Base-by-base conservation (phyloP, 148 eudicot species). In the Vaccinium myrtillus region DNA sequence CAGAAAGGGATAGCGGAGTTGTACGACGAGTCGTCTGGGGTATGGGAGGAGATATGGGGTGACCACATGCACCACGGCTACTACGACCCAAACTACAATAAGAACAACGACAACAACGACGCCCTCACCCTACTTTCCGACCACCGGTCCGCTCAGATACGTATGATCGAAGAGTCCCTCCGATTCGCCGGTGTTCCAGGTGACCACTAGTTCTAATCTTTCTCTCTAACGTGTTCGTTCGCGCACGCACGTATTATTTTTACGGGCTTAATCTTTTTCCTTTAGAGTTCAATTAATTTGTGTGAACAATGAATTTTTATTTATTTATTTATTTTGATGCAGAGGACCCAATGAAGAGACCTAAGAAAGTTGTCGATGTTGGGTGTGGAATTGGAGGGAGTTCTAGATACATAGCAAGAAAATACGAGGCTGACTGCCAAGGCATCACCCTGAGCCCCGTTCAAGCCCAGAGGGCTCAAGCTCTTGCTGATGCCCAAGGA, bases 1-100 rank as follows among this genome's bases (percentile, higher is more conserved):
- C 82, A 90, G 84, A 91, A 91, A 67, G 98, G 98, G 15, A 97
- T 97, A 27, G 99, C 99, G 2, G 95, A 93, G 58, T 75, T 97
- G 39, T 97, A 97, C 88, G 98, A 97, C 77, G 92, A 92, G 84
- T 97, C 99, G 14, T 93, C 99, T 0, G 98, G 91, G 5, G 19
- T 94, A 2, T 96, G 99, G 99, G 99, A 96, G 87, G 88, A 91
- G n/a, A 94, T 96, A 5, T 96, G 99, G 99, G 99, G 99, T 5
- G 99, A 94, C 76, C 98, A 96, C 83, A 93, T 96, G 99, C 99
- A 96, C 81, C 99, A 96, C 79, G 99, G 99, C 1, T 96, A 76
- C 83, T 96, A 96, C 78, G 92, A 91, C 0, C 86, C 92, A 1
- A 84, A 87, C 75, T 49, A 69, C 23, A 6, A 39, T 1, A 69